Base-by-base conservation (phyloP, 1,284 basidiomycete species). In the Cronartium quercuum region DNA sequence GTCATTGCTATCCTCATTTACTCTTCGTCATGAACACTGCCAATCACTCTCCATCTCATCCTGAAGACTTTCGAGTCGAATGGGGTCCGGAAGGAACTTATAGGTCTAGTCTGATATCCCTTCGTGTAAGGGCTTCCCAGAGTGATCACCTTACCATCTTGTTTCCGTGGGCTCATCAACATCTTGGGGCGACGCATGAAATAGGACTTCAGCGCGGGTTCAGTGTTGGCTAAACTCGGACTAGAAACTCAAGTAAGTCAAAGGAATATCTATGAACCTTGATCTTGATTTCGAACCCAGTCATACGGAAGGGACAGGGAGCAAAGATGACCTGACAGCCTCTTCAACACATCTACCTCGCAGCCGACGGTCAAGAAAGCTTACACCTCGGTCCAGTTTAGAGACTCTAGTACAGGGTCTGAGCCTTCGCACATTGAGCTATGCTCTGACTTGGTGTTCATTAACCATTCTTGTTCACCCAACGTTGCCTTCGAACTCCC, bases 391-490 rank as follows among this genome's bases (percentile, higher is more conserved):
- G 69, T 71, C 12, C 69, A 71, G 58, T 63, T 71, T 65, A 86
- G 87, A 6, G 40, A 10, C 18, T n/a, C 12, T 1, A n/a, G 13
- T 6, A n/a, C n/a, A 6, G 57, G n/a, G 10, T 57, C 42, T 10
- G 12, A 47, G n/a, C 44, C n/a, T 10, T 10, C 44, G 76, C 86
- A 89, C 79, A 82, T 88, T 71, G 85, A 87, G 77, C 82, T 89
- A 64, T 86, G 88, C 81, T 87, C 86, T 67, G 88, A 89, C 78
- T 82, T 89, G n/a, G 81, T 87, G 2, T 88, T 87, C 80, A 85
- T 87, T 78, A 89, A 89, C 80, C 88, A 89, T 80, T 89, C 58
- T 35, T 89, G 88, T 81, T 84, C 85, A 21, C 88, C 88, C 1
- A 87, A 87, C 73, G 83, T 85, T 66, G 85, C 84, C 3, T 85